Evolutionary conservation across 345 rosid species (phyloP), one percentile per base, ranked within the genome.

Genomic region (Ricinus communis): DNA sequence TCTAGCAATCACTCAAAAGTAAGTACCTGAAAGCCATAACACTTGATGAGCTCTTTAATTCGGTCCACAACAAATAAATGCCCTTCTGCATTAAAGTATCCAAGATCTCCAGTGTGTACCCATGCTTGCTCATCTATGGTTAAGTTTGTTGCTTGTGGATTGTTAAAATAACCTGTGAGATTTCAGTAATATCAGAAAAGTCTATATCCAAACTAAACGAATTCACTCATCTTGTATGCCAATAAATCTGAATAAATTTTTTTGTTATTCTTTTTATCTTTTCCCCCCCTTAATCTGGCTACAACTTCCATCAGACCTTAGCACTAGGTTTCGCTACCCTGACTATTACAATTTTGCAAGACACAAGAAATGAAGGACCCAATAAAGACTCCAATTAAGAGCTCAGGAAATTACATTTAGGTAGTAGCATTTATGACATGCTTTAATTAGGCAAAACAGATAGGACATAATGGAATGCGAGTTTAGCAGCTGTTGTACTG

Each of bases 81-180:
- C 51, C 97, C 97, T 24, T 87, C 85, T 4, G 81, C 97, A 45
- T 92, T 84, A 72, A 94, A 85, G 66, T 85, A 90, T 51, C 98
- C 97, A 70, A 94, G 91, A 84, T 94, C 97, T 61, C 97, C 96
- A 0, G 97, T 91, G 75, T 82, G 96, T 1, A 94, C 83, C 97
- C 97, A 94, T 45, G 95, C 97, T 57, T 91, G 74, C 57, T 51
- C 75, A 69, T 91, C 97, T 70, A 91, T 84, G 18, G 93, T 85
- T 73, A 71, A 76, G 62, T 83, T 83, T n/a, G 97, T 87, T 28
- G 97, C 98, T 49, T 88, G 76, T 55, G 88, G 84, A 72, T 88
- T 91, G 80, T 87, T 88, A 47, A 82, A 78, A 74, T 94, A 94
- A 21, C 97, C 98, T 88, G 87, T 30, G 15, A 73, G 14, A 24